phyloP scores from a whole-genome alignment of 108 stramenopile genomes.

The Parietichytrium sp. region DNA sequence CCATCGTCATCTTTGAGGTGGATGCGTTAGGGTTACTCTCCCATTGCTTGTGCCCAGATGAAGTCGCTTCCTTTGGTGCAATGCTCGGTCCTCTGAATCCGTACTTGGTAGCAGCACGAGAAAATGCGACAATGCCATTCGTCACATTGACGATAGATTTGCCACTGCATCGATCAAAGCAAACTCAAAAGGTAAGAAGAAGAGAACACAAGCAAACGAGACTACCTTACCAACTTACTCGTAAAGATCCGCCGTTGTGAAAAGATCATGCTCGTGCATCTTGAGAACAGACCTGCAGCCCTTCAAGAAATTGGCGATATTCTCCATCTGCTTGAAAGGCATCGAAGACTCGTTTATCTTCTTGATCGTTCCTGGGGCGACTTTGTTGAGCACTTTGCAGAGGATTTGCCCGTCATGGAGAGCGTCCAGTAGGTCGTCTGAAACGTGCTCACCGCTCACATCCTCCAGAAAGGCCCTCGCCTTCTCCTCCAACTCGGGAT shows the following conservation, averaged over 20 bases:
- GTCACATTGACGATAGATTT: constrained; percentile 28
- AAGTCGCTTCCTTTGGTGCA: background rate
- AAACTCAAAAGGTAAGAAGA: no score
- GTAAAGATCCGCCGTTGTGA: constrained; percentile 56
- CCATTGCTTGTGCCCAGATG: background rate
- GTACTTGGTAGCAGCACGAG: background rate
- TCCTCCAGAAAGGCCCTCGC: constrained; percentile 19
- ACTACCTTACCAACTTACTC: no score
- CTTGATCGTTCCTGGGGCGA: constrained; percentile 51
- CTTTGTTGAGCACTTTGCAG: constrained; percentile 44
- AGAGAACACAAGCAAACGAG: no score
- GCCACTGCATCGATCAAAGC: no score
- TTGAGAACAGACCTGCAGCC: constrained; percentile 55
- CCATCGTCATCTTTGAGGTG: constrained; percentile 1
- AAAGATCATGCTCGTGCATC: constrained; percentile 55
- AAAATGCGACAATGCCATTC: constrained; percentile 18
- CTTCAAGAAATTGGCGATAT: constrained; percentile 51
- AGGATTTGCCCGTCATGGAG: constrained; percentile 45
- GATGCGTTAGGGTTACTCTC: constrained; percentile 7
- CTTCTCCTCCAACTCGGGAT: constrained; percentile 20
- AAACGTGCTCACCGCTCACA: background rate
- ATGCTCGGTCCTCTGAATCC: background rate
- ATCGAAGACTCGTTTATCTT: constrained; percentile 46
- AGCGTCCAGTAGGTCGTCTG: background rate
- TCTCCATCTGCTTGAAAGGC: constrained; percentile 63